These are phyloP conservation scores for Calocera viscosa DNA, from an alignment of 768 basidiomycete species.

Conservation along the genomic window DNA sequence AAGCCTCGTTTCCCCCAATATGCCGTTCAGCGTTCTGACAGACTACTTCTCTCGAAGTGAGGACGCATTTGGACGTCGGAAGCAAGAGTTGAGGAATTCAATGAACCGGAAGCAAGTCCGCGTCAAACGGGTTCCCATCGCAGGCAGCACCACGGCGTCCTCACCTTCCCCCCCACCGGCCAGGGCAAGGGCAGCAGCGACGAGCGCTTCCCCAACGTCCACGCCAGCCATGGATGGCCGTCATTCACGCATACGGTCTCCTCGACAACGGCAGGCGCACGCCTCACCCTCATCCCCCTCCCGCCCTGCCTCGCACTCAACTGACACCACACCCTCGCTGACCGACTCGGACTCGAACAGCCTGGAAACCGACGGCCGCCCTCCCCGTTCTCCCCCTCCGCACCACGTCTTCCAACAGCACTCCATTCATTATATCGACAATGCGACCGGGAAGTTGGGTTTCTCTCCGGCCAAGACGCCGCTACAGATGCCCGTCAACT, in stretches of 20 bases:
- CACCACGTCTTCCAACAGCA: neutral
- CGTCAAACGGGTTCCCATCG: slow-evolving; percentile 9
- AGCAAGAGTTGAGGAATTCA: slow-evolving; percentile 6
- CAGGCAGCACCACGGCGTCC: neutral
- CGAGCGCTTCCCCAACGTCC: neutral
- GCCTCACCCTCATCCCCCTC: neutral
- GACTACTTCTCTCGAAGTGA: neutral
- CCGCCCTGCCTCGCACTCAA: neutral
- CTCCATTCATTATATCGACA: slow-evolving; percentile 2
- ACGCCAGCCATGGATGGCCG: slow-evolving; percentile 7
- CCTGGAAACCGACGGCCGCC: slow-evolving; percentile 5
- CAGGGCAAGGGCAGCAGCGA: neutral
- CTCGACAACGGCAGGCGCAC: neutral
- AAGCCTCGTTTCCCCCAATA: neutral
- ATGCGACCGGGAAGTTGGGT: neutral
- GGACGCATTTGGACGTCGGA: neutral
- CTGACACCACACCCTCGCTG: neutral
- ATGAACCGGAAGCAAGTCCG: slow-evolving; percentile 8
- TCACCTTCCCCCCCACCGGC: neutral
- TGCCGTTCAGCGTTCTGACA: neutral
- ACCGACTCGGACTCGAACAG: slow-evolving; percentile 7
- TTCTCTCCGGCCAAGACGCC: neutral
- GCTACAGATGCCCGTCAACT: neutral
- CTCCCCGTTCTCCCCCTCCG: neutral
- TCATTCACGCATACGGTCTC: neutral